Evolutionary conservation across 345 rosid species (phyloP).

Genomic region (Brassica rapa): DNA sequence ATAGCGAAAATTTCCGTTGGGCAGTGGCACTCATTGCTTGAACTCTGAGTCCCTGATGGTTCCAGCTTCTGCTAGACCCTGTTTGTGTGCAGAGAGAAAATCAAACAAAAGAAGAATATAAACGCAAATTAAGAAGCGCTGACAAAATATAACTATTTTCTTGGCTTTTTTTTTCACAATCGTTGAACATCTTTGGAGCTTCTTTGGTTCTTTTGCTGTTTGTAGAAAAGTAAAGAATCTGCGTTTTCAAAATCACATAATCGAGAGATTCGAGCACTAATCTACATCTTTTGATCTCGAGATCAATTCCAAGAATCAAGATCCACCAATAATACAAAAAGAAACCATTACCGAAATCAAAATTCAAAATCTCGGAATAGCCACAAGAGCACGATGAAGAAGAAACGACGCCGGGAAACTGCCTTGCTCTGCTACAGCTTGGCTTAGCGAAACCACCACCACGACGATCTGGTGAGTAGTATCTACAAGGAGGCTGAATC

Average conservation of each 20-base stretch:
- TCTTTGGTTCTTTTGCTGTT: neutral
- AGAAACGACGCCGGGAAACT: slow-evolving; percentile 17
- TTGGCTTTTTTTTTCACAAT: too few species aligned
- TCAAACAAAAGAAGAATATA: slow-evolving; percentile 6
- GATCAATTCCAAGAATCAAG: neutral
- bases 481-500: slow-evolving; percentile 39
- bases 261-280: neutral
- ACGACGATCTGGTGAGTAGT: slow-evolving; percentile 23
- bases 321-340: neutral
- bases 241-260: neutral
- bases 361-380: slow-evolving; percentile 44
- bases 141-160: too few species aligned
- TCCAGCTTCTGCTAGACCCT: slow-evolving; percentile 54
- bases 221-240: neutral
- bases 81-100: slow-evolving; percentile 15
- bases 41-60: slow-evolving; percentile 51
- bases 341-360: slow-evolving; percentile 52
- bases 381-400: slow-evolving; percentile 50
- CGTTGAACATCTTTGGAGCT: neutral
- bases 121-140: too few species aligned
- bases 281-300: neutral
- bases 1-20: slow-evolving; percentile 48
- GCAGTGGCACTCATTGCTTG: slow-evolving; percentile 67
- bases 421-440: neutral
- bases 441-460: neutral